Conservation (phyloP, 257 asterid species). For the Fraxinus cuspidata region DNA sequence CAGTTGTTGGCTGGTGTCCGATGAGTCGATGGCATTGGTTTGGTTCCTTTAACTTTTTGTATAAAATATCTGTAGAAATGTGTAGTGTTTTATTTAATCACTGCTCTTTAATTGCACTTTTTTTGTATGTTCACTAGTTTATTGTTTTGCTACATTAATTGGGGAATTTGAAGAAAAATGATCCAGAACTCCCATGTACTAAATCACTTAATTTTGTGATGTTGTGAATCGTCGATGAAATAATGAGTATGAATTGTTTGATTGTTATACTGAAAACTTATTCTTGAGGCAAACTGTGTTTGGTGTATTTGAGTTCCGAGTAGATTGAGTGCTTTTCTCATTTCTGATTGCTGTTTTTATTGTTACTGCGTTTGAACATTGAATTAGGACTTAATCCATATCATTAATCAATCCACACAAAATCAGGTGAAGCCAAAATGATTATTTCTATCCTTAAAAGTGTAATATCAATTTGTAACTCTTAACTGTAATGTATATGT, state of each 20-base stretch:
- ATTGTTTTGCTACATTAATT: too few species aligned
- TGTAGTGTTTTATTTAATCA: too few species aligned
- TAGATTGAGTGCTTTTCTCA: conserved; percentile 6
- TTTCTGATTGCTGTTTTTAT: too few species aligned
- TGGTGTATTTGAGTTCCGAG: too few species aligned
- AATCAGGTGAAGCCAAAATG: background rate
- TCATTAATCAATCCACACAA: background rate
- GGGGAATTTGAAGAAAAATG: too few species aligned
- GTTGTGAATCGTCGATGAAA: background rate
- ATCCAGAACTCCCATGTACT: background rate
- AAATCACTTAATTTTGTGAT: background rate
- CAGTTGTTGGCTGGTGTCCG: conserved; percentile 63
- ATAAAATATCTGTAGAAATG: too few species aligned
- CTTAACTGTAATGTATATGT: background rate
- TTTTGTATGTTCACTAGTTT: too few species aligned
- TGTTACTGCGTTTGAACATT: background rate
- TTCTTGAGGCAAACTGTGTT: background rate
- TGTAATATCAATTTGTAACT: too few species aligned
- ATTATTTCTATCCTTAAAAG: too few species aligned
- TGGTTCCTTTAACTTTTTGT: too few species aligned
- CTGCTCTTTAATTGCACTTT: too few species aligned
- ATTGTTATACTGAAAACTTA: background rate
- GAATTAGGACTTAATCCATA: background rate
- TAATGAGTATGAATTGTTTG: background rate
- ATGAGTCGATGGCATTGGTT: conserved; percentile 47